Conservation (phyloP, 2,329 filamentous ascomycete species). For the Xylariales sp. region DNA sequence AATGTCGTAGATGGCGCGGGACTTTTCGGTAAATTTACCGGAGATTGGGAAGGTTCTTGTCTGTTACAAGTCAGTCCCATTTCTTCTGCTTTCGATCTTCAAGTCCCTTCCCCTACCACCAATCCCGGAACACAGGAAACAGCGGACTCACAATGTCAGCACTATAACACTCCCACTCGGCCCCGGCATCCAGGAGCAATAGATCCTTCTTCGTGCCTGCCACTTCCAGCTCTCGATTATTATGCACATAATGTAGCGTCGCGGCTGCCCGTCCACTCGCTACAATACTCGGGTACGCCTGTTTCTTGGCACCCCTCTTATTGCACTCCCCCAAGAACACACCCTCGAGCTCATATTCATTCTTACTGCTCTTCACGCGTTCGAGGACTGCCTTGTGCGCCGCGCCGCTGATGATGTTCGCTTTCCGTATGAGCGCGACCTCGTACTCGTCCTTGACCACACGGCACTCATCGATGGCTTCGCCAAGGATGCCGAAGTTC, state of each 20-base stretch:
- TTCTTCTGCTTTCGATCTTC: too few species aligned
- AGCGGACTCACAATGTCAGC: slow-evolving; percentile 52
- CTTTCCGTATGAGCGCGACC: slow-evolving; percentile 66
- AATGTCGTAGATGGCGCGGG: slow-evolving; percentile 71
- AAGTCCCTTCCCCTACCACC: too few species aligned
- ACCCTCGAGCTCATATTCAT: slow-evolving; percentile 80
- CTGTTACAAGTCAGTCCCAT: slow-evolving; percentile 34
- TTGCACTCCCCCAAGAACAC: slow-evolving; percentile 74
- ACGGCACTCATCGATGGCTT: slow-evolving; percentile 63
- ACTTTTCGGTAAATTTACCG: slow-evolving; percentile 65
- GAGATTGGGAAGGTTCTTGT: slow-evolving; percentile 83
- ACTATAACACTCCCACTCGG: slow-evolving; percentile 69
- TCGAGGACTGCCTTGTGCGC: slow-evolving; percentile 62
- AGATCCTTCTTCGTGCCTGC: slow-evolving; percentile 60
- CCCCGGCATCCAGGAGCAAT: slow-evolving; percentile 79
- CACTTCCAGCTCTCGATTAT: slow-evolving; percentile 58
- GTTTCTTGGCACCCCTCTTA: slow-evolving; percentile 69
- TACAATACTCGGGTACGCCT: slow-evolving; percentile 84
- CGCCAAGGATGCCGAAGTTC: slow-evolving; percentile 51
- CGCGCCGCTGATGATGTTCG: slow-evolving; percentile 64
- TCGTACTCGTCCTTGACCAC: slow-evolving; percentile 73
- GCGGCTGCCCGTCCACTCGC: slow-evolving; percentile 76
- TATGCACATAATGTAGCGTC: slow-evolving; percentile 83
- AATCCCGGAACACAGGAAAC: too few species aligned
- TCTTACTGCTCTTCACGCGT: slow-evolving; percentile 58